Conservation (phyloP, 352 stramenopile genomes). For the Thraustochytrium sp. region DNA sequence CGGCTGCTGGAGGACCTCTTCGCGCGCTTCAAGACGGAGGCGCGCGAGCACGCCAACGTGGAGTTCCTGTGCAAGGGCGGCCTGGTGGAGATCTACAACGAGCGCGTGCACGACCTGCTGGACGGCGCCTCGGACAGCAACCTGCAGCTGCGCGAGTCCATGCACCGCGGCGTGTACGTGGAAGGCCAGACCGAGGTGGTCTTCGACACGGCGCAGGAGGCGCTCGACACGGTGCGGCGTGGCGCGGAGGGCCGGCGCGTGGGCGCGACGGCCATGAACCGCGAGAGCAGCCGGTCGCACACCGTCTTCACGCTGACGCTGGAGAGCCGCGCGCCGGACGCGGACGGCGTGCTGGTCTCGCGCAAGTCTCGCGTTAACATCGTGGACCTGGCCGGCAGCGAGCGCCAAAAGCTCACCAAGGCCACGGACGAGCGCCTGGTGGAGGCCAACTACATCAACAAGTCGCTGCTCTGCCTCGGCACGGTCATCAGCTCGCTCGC, state of each 20-base stretch:
- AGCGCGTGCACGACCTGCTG: conserved; percentile 86
- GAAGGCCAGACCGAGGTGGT: conserved; percentile 31
- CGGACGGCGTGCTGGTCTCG: conserved; percentile 18
- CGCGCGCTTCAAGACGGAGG: not conserved
- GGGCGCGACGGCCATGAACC: conserved; percentile 56
- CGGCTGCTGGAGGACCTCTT: conserved; percentile 28
- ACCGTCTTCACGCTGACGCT: conserved; percentile 49
- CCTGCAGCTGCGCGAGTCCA: conserved; percentile 33
- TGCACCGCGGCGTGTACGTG: conserved; percentile 27
- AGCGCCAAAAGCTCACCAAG: conserved; percentile 54
- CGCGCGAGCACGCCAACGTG: not conserved
- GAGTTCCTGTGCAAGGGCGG: conserved; percentile 38
- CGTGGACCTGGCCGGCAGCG: conserved; percentile 54
- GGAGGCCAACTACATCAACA: conserved; percentile 50
- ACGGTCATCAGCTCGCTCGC: conserved; percentile 52
- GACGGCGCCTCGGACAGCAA: conserved; percentile 15
- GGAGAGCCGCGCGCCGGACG: conserved; percentile 35
- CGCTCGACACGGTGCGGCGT: conserved; percentile 46
- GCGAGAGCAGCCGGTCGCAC: conserved; percentile 46
- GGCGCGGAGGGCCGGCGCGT: conserved; percentile 54
- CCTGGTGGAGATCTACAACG: conserved; percentile 96
- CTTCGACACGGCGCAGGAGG: conserved; percentile 38
- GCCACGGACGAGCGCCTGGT: conserved; percentile 43
- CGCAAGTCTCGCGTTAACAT: conserved; percentile 51
- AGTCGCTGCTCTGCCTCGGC: conserved; percentile 46